Conservation (phyloP, 73 alveolate species). For the Symbiodinium pilosum region DNA sequence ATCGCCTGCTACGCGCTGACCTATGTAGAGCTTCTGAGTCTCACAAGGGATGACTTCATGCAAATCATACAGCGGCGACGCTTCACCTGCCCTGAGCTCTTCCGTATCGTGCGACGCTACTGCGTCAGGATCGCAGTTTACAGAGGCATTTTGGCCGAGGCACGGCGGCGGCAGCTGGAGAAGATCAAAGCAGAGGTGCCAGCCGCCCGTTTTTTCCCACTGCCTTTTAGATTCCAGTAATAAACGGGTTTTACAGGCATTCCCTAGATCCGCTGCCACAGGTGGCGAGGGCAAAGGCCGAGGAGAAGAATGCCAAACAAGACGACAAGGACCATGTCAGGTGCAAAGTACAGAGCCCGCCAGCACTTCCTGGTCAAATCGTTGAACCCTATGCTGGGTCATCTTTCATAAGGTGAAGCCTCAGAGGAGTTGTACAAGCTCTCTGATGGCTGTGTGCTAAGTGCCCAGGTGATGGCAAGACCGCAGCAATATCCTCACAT, state of each 20-base stretch:
- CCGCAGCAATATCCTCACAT: too few relatives aligned
- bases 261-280: not conserved
- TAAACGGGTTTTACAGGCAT: not conserved
- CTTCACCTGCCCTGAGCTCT: slow-evolving; percentile 29
- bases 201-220: not conserved
- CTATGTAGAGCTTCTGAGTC: slow-evolving; percentile 17
- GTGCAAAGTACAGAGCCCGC: too few relatives aligned
- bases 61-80: slow-evolving; percentile 29
- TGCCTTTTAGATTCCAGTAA: not conserved
- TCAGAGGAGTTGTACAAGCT: too few relatives aligned
- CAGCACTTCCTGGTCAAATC: too few relatives aligned
- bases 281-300: too few relatives aligned
- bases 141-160: slow-evolving; percentile 56
- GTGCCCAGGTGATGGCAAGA: too few relatives aligned
- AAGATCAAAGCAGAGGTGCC: not conserved
- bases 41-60: slow-evolving; percentile 32
- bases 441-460: too few relatives aligned
- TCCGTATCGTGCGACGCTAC: slow-evolving; percentile 51
- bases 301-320: too few relatives aligned
- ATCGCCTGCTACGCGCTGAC: slow-evolving; percentile 68
- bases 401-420: too few relatives aligned
- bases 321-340: too few relatives aligned
- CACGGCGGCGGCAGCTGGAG: slow-evolving; percentile 15
- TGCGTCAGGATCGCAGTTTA: slow-evolving; percentile 73
- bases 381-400: too few relatives aligned